Evolutionary conservation across 768 basidiomycete genomes (phyloP).

Genomic region (Cyclocybe cylindracea): DNA sequence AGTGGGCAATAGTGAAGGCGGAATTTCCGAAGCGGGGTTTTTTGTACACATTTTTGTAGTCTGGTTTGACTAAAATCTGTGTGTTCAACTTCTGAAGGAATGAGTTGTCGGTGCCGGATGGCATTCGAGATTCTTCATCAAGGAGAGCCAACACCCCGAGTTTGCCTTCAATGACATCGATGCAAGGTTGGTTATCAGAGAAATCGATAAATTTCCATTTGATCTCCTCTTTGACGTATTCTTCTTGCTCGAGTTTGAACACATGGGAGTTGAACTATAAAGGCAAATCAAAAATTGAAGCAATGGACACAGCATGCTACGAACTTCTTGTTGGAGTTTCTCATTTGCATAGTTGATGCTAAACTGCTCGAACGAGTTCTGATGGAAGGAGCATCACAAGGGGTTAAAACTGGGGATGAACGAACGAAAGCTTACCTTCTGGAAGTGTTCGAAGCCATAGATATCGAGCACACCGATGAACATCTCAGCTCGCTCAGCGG

Average conservation of each 20-base stretch:
- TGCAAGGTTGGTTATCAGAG: constrained; percentile 98
- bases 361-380: constrained; percentile 97
- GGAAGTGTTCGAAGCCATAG: constrained; percentile 96
- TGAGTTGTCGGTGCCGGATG: constrained; percentile 88
- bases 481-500: constrained; percentile 89
- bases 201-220: constrained; percentile 99
- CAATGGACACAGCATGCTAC: constrained; percentile 10
- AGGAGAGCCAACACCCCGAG: constrained; percentile 92
- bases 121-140: constrained; percentile 97
- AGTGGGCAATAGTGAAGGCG: constrained; percentile 97
- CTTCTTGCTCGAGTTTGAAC: constrained; percentile 98
- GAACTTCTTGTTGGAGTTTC: constrained; percentile 94
- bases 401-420: not conserved
- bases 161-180: constrained; percentile 97
- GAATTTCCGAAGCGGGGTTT: constrained; percentile 99
- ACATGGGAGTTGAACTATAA: constrained; percentile 96
- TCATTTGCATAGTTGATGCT: constrained; percentile 99
- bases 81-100: constrained; percentile 91
- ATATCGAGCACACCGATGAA: constrained; percentile 99
- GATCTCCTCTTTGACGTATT: constrained; percentile 97
- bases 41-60: constrained; percentile 89
- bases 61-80: constrained; percentile 78
- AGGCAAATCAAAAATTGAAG: constrained; percentile 7
- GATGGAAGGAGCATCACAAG: constrained; percentile 14
- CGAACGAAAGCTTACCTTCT: constrained; percentile 60